These are phyloP conservation scores for Fusarium camptoceras DNA, from an alignment of 2,329 filamentous ascomycete genomes.

Conservation along the genomic window DNA sequence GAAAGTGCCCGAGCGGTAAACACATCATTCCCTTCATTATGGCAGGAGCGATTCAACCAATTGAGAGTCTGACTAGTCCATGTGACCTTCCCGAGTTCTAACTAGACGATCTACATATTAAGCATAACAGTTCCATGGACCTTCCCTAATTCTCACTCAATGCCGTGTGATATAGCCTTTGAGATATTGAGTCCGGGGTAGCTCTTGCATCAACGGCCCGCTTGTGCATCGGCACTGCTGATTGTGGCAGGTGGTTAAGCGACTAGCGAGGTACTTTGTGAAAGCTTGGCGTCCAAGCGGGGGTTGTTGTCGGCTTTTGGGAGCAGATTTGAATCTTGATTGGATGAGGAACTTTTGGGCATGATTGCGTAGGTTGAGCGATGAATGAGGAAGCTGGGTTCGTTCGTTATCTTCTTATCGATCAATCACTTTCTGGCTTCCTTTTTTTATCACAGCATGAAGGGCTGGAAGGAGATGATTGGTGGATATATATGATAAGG, in stretches of 20 bases:
- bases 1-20: not conserved
- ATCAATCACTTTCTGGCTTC: not conserved
- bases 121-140: conserved; percentile 18
- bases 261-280: conserved; percentile 27
- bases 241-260: conserved; percentile 32
- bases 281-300: conserved; percentile 30
- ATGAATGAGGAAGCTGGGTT: conserved; percentile 3
- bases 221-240: conserved; percentile 34
- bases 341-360: conserved; percentile 1
- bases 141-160: conserved; percentile 30
- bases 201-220: conserved; percentile 25
- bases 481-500: not conserved
- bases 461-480: accelerated
- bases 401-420: not conserved
- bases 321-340: not conserved
- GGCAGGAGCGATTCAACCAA: conserved; percentile 29
- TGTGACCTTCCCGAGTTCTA: conserved; percentile 16
- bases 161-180: conserved; percentile 17
- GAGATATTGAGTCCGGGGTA: conserved; percentile 6
- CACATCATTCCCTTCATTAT: not conserved
- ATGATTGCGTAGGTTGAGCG: not conserved
- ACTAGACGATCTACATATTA: conserved; percentile 12
- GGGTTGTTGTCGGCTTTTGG: conserved; percentile 6
- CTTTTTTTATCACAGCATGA: not conserved
- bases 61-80: not conserved